Evolutionary conservation across 75 land plant genomes (phyloP).

Genomic region (Larix kaempferi): DNA sequence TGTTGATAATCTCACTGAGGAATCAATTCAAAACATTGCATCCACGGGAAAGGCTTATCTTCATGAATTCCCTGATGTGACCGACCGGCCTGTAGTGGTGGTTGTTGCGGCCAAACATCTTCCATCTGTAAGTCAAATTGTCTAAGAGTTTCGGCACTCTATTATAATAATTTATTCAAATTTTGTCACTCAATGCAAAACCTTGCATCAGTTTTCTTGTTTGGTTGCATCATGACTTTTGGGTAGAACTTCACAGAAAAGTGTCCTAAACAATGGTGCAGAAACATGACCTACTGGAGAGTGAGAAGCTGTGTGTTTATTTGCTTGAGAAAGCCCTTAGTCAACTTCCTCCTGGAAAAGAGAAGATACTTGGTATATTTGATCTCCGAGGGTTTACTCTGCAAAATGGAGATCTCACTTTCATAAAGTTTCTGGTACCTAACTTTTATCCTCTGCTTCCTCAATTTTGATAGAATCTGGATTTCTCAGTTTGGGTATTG

Average conservation of each 20-base stretch:
- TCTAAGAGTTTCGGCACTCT: background rate
- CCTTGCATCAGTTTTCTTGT: background rate
- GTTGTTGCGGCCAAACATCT: slow-evolving; percentile 94
- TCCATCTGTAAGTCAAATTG: slow-evolving; percentile 9
- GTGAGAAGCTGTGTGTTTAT: slow-evolving; percentile 84
- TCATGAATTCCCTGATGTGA: slow-evolving; percentile 69
- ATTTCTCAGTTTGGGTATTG: background rate
- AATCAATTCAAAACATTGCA: slow-evolving; percentile 48
- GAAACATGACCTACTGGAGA: slow-evolving; percentile 59
- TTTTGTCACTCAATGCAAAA: background rate
- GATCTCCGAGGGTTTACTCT: slow-evolving; percentile 82
- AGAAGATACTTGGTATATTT: slow-evolving; percentile 82
- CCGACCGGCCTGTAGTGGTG: slow-evolving; percentile 87
- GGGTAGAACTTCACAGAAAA: background rate
- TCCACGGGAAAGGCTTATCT: slow-evolving; percentile 86
- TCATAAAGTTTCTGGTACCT: slow-evolving; percentile 84
- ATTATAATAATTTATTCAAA: background rate
- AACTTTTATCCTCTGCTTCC: background rate
- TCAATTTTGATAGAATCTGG: background rate
- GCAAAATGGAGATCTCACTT: slow-evolving; percentile 71
- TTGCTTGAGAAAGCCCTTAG: slow-evolving; percentile 79
- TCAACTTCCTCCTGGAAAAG: slow-evolving; percentile 73
- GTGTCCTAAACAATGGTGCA: slow-evolving; percentile 21
- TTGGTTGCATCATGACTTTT: background rate
- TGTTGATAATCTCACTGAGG: slow-evolving; percentile 69